These are phyloP conservation scores for Leccinum pachyderme DNA, from an alignment of 1,284 basidiomycete genomes.

Conservation along the genomic window DNA sequence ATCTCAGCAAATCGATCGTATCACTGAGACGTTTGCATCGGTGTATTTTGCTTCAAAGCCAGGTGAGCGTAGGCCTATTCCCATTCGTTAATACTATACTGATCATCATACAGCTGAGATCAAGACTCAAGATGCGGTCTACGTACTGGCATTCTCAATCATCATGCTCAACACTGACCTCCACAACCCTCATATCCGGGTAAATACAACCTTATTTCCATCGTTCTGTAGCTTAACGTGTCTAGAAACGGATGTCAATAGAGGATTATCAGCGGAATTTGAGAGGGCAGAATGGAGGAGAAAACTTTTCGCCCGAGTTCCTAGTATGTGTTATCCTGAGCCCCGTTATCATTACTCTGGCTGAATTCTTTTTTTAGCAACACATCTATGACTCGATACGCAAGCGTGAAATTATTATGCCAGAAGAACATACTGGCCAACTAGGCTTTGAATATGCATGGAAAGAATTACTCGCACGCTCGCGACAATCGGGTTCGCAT, in stretches of 20 bases:
- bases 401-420: slow-evolving; percentile 95
- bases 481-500: slow-evolving; percentile 71
- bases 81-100: slow-evolving; percentile 7
- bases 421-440: slow-evolving; percentile 96
- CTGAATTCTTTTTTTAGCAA: slow-evolving; percentile 47
- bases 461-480: slow-evolving; percentile 90
- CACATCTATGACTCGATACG: slow-evolving; percentile 93
- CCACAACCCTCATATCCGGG: slow-evolving; percentile 94
- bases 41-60: slow-evolving; percentile 86
- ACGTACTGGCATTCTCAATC: slow-evolving; percentile 93
- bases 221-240: slow-evolving; percentile 11
- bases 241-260: slow-evolving; percentile 91
- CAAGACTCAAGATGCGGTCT: slow-evolving; percentile 89
- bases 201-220: slow-evolving; percentile 37
- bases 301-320: slow-evolving; percentile 84
- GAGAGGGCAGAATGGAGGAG: slow-evolving; percentile 87
- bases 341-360: background rate
- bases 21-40: slow-evolving; percentile 93
- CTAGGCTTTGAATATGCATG: slow-evolving; percentile 98
- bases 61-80: slow-evolving; percentile 40
- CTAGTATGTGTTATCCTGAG: slow-evolving; percentile 52
- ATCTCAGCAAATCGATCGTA: slow-evolving; percentile 90
- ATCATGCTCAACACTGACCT: slow-evolving; percentile 99
- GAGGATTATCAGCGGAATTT: slow-evolving; percentile 95
- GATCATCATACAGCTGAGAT: slow-evolving; percentile 64